Evolutionary conservation across 2,329 filamentous ascomycete genomes (phyloP).

Genomic region (Aulographum hederae): DNA sequence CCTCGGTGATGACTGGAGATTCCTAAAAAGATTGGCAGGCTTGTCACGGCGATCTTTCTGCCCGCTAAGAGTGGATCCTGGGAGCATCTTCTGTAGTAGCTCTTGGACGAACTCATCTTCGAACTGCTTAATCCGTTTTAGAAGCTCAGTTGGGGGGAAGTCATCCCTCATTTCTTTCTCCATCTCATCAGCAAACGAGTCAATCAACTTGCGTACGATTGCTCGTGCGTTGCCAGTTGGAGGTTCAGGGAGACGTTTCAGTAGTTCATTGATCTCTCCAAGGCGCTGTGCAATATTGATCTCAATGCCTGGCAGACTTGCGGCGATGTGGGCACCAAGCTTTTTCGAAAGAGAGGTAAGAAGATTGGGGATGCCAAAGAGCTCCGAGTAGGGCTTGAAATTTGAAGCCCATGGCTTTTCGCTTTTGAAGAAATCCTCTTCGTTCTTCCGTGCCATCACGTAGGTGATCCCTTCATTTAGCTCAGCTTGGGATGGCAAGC

Average conservation of each 20-base stretch:
- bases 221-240: constrained; percentile 46
- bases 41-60: no score
- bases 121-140: no score
- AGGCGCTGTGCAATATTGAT: constrained; percentile 29
- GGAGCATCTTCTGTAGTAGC: no score
- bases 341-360: constrained; percentile 29
- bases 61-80: no score
- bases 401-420: constrained; percentile 25
- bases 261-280: constrained; percentile 30
- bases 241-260: constrained; percentile 45
- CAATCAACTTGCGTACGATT: constrained; percentile 42
- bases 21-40: no score
- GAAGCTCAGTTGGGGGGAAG: no score
- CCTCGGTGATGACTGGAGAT: no score
- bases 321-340: constrained; percentile 27
- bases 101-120: no score
- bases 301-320: constrained; percentile 23
- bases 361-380: constrained; percentile 34
- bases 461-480: constrained; percentile 23
- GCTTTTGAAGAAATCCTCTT: constrained; percentile 30
- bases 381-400: constrained; percentile 19
- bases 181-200: constrained; percentile 36
- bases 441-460: constrained; percentile 30
- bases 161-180: constrained; percentile 25
- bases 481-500: constrained; percentile 38